Evolutionary conservation across 352 stramenopile genomes (phyloP).

Genomic region (Globisporangium camurandrum): DNA sequence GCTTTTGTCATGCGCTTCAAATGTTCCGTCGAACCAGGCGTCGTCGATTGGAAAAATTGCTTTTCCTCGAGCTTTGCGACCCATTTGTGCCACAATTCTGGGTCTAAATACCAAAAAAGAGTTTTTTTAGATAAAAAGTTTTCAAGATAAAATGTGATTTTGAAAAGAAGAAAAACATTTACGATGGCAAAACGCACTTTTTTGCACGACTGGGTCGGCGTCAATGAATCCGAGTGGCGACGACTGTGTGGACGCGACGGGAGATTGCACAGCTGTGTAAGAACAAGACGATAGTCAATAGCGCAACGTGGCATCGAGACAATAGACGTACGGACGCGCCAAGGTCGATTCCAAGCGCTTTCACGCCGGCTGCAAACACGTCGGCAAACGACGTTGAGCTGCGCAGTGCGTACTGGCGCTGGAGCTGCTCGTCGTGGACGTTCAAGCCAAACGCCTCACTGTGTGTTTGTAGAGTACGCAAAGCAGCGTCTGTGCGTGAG

Average conservation of each 20-base stretch:
- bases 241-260: too few species aligned
- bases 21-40: constrained; percentile 54
- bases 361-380: constrained; percentile 64
- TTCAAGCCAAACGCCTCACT: constrained; percentile 73
- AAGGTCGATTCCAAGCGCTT: constrained; percentile 45
- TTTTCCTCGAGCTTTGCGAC: constrained; percentile 80
- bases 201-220: constrained; percentile 64
- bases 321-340: constrained; percentile 12
- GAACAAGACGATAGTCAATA: background rate
- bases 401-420: constrained; percentile 36
- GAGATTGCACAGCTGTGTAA: too few species aligned
- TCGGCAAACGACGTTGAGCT: constrained; percentile 43
- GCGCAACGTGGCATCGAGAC: background rate
- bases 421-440: constrained; percentile 45
- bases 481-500: background rate
- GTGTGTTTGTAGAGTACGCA: background rate
- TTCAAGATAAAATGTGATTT: too few species aligned
- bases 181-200: constrained; percentile 54
- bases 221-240: constrained; percentile 22
- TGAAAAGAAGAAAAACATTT: too few species aligned
- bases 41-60: constrained; percentile 70
- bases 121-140: too few species aligned
- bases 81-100: constrained; percentile 84
- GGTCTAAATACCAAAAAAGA: too few species aligned
- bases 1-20: constrained; percentile 56